Evolutionary conservation across 352 stramenopile species (phyloP).

Genomic region (Plasmopara muralis): DNA sequence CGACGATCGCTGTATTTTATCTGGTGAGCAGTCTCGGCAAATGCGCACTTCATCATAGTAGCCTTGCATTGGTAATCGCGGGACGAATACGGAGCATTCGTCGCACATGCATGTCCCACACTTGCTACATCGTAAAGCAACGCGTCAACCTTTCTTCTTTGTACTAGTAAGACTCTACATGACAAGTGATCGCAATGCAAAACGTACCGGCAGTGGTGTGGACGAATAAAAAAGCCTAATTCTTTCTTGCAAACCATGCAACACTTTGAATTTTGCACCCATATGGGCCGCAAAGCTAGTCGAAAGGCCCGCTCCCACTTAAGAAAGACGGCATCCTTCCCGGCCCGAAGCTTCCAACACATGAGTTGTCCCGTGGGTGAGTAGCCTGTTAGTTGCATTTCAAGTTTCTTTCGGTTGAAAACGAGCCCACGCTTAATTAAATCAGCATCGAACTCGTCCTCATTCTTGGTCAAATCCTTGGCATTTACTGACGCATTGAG

Average conservation of each 20-base stretch:
- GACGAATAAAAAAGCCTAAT: conserved; percentile 67
- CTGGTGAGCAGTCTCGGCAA: conserved; percentile 70
- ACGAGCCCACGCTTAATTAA: conserved; percentile 61
- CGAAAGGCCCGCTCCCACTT: conserved; percentile 82
- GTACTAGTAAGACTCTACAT: neutral
- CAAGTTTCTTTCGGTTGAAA: conserved; percentile 75
- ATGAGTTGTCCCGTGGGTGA: conserved; percentile 70
- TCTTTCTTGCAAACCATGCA: conserved; percentile 73
- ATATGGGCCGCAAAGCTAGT: conserved; percentile 67
- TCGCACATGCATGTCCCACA: conserved; percentile 82
- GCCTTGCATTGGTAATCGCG: conserved; percentile 67
- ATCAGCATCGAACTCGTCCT: conserved; percentile 67
- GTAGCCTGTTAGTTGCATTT: conserved; percentile 80
- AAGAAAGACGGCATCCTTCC: conserved; percentile 60
- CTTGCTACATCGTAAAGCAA: conserved; percentile 29
- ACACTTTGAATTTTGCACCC: conserved; percentile 65
- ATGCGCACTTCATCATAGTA: conserved; percentile 83
- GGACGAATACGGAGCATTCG: conserved; percentile 74
- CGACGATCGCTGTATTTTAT: conserved; percentile 60
- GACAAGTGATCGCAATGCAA: neutral
- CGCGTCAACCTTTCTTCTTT: too few relatives aligned
- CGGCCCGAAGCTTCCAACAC: conserved; percentile 70
- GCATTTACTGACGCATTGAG: conserved; percentile 67
- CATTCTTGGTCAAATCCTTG: conserved; percentile 54
- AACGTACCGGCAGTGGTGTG: conserved; percentile 70